These are phyloP conservation scores for Colletotrichum spaethianum DNA, from an alignment of 2,329 filamentous ascomycete species.

Conservation along the genomic window DNA sequence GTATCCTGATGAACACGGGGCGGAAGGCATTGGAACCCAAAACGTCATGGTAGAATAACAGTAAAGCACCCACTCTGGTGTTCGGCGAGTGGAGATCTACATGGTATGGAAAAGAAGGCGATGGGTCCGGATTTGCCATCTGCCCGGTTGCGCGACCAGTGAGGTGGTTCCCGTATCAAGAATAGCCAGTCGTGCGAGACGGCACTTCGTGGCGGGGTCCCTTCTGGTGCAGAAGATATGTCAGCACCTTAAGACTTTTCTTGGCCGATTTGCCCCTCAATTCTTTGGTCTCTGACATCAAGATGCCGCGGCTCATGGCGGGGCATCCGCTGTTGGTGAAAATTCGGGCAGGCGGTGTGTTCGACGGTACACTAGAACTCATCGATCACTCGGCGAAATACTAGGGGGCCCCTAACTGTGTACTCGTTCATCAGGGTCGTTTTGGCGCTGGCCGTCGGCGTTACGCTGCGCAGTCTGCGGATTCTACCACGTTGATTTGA, in stretches of 20 bases:
- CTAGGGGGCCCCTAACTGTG: background rate
- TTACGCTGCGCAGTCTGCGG: background rate
- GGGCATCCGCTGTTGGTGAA: background rate
- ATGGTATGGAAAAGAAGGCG: background rate
- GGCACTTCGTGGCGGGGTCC: background rate
- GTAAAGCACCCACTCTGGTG: constrained; percentile 6
- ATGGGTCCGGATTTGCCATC: constrained; percentile 16
- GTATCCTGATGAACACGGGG: background rate
- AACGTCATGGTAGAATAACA: constrained; percentile 39
- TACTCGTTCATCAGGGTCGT: background rate
- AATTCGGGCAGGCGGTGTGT: constrained; percentile 10
- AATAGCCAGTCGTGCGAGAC: constrained; percentile 5
- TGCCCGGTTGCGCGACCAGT: background rate
- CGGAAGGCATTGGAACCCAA: constrained; percentile 27
- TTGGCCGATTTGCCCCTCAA: constrained; percentile 22
- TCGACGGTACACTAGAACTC: constrained; percentile 1
- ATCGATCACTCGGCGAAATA: background rate
- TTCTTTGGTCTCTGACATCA: constrained; percentile 21
- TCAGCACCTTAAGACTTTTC: constrained; percentile 11
- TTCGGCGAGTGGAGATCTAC: background rate
- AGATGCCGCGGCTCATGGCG: constrained; percentile 35
- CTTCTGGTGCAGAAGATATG: background rate
- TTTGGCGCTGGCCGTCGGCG: background rate
- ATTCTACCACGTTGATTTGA: constrained; percentile 10
- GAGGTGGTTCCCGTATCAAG: constrained; percentile 28